Conservation (phyloP, 805 yeast species). For the Kregervanrija fluxuum region DNA sequence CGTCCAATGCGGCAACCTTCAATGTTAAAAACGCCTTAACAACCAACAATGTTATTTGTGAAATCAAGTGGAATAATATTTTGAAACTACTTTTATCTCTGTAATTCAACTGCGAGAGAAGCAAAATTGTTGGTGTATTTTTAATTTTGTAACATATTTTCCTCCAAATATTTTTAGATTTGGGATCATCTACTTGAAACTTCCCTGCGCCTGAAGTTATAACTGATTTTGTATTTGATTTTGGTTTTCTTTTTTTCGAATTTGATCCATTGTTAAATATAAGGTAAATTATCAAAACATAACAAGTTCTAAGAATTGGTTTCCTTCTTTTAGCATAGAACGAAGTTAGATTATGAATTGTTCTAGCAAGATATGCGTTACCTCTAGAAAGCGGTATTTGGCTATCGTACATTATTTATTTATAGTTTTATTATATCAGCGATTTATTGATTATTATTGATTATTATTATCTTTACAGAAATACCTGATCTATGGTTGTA, state of each 20-base stretch:
- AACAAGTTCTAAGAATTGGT: conserved; percentile 17
- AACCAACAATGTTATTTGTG: conserved; percentile 56
- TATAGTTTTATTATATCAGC: not conserved
- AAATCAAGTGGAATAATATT: conserved; percentile 25
- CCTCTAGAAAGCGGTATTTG: conserved; percentile 2
- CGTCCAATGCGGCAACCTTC: conserved; percentile 82
- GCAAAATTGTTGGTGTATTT: conserved; percentile 13
- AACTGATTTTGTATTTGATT: not conserved
- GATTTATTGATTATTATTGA: no score
- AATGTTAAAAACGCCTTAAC: conserved; percentile 68
- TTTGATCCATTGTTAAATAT: conserved; percentile 22
- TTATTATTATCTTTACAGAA: not conserved
- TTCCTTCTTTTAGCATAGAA: conserved; percentile 18
- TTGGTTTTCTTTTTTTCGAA: not conserved
- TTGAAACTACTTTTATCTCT: conserved; percentile 8
- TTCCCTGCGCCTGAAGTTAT: not conserved
- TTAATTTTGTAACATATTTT: conserved; percentile 1
- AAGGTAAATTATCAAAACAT: conserved; percentile 17
- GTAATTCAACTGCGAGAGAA: conserved; percentile 12
- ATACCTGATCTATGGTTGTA: not conserved
- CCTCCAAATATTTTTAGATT: not conserved
- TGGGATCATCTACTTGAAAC: not conserved
- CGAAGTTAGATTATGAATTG: conserved; percentile 4
- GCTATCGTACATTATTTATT: conserved; percentile 3
- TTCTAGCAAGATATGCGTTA: conserved; percentile 7